Evolutionary conservation across 306 rosid genomes (phyloP).

Genomic region (Cyclanthera cordifolia): DNA sequence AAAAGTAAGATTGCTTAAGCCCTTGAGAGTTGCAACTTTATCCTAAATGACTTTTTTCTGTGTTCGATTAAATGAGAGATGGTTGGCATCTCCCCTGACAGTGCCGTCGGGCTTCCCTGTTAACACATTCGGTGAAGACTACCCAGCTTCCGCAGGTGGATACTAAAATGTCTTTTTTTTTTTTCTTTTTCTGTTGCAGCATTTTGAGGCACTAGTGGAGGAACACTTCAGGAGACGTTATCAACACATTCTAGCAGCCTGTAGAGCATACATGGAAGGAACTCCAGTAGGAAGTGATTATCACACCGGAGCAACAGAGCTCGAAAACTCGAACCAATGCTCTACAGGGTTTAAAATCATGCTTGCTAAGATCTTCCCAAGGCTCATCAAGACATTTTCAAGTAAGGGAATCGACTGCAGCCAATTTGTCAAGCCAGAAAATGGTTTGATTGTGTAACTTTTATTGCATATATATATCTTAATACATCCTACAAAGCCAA

Average conservation of each 20-base stretch:
- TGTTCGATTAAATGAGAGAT: no score
- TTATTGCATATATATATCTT: constrained; percentile 19
- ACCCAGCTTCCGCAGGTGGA: no score
- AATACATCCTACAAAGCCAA: constrained; percentile 16
- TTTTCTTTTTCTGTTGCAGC: constrained; percentile 38
- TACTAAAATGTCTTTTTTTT: no score
- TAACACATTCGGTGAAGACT: no score
- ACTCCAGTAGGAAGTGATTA: constrained; percentile 52
- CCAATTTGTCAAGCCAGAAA: constrained; percentile 31
- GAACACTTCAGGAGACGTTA: constrained; percentile 59
- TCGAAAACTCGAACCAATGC: constrained; percentile 41
- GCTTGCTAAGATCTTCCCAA: constrained; percentile 78
- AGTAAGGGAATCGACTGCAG: constrained; percentile 62
- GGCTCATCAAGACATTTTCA: constrained; percentile 63
- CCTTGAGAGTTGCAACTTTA: background rate
- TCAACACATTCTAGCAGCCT: constrained; percentile 46
- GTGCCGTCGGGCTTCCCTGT: no score
- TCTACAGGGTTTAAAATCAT: constrained; percentile 79
- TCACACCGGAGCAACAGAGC: constrained; percentile 24
- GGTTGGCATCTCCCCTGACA: no score
- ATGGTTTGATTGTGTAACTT: constrained; percentile 4
- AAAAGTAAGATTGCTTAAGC: background rate
- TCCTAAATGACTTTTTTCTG: background rate
- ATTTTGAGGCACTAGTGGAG: constrained; percentile 66
- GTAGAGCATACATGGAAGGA: constrained; percentile 69